A percentile compares a stretch with the other conserved stretches of the same genome.
Evolutionary conservation across 2,329 filamentous ascomycete species (phyloP).

Genomic region (Xylariaceae sp.): DNA sequence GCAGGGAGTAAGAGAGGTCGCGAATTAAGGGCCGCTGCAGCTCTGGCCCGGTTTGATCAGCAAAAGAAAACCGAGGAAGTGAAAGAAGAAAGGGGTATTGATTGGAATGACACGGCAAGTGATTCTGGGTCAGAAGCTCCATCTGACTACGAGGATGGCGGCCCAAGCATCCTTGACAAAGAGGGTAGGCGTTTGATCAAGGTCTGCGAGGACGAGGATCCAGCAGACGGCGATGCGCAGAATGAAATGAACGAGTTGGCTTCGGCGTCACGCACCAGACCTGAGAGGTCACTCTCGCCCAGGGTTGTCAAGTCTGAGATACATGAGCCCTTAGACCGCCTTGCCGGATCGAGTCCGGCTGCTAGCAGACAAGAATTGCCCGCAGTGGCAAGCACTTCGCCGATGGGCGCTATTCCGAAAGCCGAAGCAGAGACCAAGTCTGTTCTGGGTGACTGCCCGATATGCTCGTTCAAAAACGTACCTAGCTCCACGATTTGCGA

Average conservation of each 20-base stretch:
- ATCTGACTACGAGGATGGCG: slow-evolving; percentile 43
- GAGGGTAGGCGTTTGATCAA: slow-evolving; percentile 66
- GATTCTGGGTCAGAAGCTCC: slow-evolving; percentile 40
- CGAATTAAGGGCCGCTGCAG: slow-evolving; percentile 72
- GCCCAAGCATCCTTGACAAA: slow-evolving; percentile 59
- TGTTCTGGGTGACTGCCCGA: slow-evolving; percentile 42
- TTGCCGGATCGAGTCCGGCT: slow-evolving; percentile 5
- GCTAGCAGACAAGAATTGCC: slow-evolving; percentile 10
- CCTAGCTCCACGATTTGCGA: slow-evolving; percentile 54
- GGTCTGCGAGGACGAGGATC: slow-evolving; percentile 67
- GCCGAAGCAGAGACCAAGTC: slow-evolving; percentile 11
- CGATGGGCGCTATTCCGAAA: background rate
- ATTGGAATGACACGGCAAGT: slow-evolving; percentile 31
- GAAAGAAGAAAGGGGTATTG: slow-evolving; percentile 35
- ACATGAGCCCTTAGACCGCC: slow-evolving; percentile 4
- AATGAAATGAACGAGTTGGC: slow-evolving; percentile 66
- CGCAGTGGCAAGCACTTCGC: background rate
- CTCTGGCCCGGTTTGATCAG: slow-evolving; percentile 66
- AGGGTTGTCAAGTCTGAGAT: slow-evolving; percentile 14
- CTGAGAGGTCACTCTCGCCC: slow-evolving; percentile 17
- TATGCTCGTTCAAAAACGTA: slow-evolving; percentile 67
- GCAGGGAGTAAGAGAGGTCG: slow-evolving; percentile 70
- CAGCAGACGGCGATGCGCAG: slow-evolving; percentile 52
- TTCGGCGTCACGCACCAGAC: slow-evolving; percentile 29
- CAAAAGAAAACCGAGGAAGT: slow-evolving; percentile 49